Base-by-base conservation (phyloP, 805 yeast species). In the Yamadazyma ubonensis region DNA sequence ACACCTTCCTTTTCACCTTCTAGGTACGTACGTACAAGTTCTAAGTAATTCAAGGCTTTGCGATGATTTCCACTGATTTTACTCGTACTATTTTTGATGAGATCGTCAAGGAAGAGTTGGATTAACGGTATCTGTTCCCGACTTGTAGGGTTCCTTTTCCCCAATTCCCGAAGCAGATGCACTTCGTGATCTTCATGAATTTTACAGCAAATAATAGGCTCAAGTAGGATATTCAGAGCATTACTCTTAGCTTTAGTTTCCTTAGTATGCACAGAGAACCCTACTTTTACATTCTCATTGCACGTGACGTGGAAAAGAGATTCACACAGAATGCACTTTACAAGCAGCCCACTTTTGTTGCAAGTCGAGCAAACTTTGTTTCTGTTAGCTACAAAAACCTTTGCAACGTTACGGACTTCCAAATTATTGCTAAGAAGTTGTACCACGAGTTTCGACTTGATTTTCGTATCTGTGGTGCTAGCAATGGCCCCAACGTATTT, bases 241-340 rank as follows among this genome's bases (percentile, higher is more conserved):
- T 57, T 61, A 10, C 66, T 48, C 27, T 50, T 58, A 7, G 57
- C 49, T 47, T 35, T 58, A 7, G 48, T 21, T 28, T 59, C 67
- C 20, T 52, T 51, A 1, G 38, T 45, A 7, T 36, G 50, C 55
- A 79, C 47, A 33, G 63, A 66, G 50, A 85, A 83, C 2, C 90
- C 91, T 3, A 20, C 11, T 41, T 58, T 57, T 48, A 63, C 69
- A n/a, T 65, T 65, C 0, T 64, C 76, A 10, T 81, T 81, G 65
- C 88, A 83, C 0, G 81, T 81, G 1, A 75, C 65, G 57, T 81
- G 86, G 42, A 43, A 58, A 15, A 42, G 39, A 23, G 62, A 39
- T 10, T 59, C 48, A 51, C 86, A 81, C 11, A 61, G 40, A 11
- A 61, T 63, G 55, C 89, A 81, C 10, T 48, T 50, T 1, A 67